Conservation (phyloP, 108 stramenopile species). For the Pseudonitzschia multistriata region DNA sequence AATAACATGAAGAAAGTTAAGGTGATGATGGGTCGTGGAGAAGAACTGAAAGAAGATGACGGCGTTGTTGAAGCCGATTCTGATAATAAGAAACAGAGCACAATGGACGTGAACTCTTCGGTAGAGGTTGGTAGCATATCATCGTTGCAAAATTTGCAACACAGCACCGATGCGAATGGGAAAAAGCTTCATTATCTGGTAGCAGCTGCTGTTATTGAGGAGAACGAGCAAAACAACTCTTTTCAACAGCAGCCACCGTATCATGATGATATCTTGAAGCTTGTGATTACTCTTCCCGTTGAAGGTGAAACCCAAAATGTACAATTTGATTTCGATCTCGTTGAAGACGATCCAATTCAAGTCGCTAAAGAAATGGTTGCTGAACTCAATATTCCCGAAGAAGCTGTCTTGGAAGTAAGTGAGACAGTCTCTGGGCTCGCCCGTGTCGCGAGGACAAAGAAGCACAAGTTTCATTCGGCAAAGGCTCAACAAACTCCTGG, state of each 20-base stretch:
- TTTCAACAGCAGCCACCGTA: constrained; percentile 42
- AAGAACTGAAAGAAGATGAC: constrained; percentile 57
- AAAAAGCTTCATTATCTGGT: constrained; percentile 55
- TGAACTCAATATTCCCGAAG: constrained; percentile 77
- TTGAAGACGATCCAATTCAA: constrained; percentile 83
- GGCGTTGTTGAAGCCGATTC: not conserved
- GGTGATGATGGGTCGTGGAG: constrained; percentile 84
- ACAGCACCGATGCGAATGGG: not conserved
- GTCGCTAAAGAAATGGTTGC: constrained; percentile 88
- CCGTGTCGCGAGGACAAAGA: constrained; percentile 65
- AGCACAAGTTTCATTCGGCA: constrained; percentile 57
- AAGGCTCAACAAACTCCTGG: constrained; percentile 9
- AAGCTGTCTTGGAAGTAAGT: constrained; percentile 79
- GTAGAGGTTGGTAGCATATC: constrained; percentile 11
- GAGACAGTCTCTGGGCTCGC: constrained; percentile 85
- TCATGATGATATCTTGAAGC: constrained; percentile 70
- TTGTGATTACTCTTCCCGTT: constrained; percentile 74
- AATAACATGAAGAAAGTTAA: constrained; percentile 76
- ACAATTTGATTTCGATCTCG: constrained; percentile 84
- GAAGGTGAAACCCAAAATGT: constrained; percentile 78
- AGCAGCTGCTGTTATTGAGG: constrained; percentile 58
- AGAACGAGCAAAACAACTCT: constrained; percentile 18
- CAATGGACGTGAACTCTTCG: not conserved
- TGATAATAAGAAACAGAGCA: not conserved
- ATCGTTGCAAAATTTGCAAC: constrained; percentile 12